Conservation (phyloP, 495 filamentous ascomycete species). For the Tricharina praecox region DNA sequence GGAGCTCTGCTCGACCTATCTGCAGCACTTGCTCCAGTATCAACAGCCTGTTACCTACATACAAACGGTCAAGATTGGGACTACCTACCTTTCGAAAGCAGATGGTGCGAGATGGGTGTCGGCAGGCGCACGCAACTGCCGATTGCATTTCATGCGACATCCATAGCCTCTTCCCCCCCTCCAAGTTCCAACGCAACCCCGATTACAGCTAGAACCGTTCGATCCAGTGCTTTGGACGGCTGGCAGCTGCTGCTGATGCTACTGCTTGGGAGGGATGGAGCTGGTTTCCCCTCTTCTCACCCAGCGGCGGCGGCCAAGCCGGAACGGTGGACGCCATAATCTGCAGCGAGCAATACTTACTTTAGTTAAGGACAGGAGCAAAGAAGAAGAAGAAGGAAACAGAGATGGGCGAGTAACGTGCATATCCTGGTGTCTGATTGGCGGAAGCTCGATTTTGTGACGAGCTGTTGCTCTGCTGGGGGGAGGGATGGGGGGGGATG, state of each 20-base stretch:
- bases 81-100: too few species aligned
- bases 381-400: background rate
- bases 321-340: background rate
- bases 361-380: too few species aligned
- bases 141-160: constrained; percentile 1
- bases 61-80: too few species aligned
- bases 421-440: background rate
- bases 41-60: too few species aligned
- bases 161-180: too few species aligned
- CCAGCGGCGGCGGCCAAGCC: background rate
- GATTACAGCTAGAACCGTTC: constrained; percentile 1
- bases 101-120: constrained; percentile 3
- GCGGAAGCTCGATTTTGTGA: constrained; percentile 5
- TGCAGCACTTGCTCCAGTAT: background rate
- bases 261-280: background rate
- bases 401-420: background rate
- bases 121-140: constrained; percentile 3
- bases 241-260: background rate
- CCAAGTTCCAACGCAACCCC: background rate
- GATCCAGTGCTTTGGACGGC: background rate
- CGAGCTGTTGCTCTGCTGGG: constrained; percentile 3
- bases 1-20: background rate
- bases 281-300: background rate
- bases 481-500: background rate
- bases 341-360: too few species aligned